Conservation (phyloP, 768 basidiomycete species). For the Amanita rimosa region DNA sequence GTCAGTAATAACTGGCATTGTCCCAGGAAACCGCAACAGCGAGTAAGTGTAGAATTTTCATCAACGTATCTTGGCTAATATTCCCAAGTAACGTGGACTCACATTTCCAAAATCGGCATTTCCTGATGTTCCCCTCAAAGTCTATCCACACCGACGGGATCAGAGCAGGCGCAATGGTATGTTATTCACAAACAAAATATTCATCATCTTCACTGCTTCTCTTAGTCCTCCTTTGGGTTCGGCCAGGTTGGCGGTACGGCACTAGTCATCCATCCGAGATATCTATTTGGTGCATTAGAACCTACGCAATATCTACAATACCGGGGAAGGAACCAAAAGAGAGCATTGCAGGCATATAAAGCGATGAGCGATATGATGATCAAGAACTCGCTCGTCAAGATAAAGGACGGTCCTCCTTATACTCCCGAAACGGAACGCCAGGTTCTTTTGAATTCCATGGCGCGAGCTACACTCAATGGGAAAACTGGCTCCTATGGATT, state of each 20-base stretch:
- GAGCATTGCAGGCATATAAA: conserved; percentile 69
- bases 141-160: conserved; percentile 92
- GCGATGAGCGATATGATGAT: conserved; percentile 96
- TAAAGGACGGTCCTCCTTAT: conserved; percentile 93
- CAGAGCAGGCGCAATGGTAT: conserved; percentile 75
- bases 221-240: conserved; percentile 89
- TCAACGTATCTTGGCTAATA: background rate
- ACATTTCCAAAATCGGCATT: conserved; percentile 78
- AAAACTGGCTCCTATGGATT: conserved; percentile 87
- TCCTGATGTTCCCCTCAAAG: conserved; percentile 96
- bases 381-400: conserved; percentile 82
- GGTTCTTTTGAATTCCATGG: conserved; percentile 87
- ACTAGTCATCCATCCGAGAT: conserved; percentile 82
- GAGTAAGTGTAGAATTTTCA: conserved; percentile 49
- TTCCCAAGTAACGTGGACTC: conserved; percentile 78
- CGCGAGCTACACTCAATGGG: conserved; percentile 67
- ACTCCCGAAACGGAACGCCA: conserved; percentile 72
- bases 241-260: conserved; percentile 96
- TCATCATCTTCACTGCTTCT: background rate
- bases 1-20: conserved; percentile 70
- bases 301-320: conserved; percentile 74
- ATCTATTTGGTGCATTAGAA: conserved; percentile 77
- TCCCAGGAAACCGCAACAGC: conserved; percentile 94
- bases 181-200: conserved; percentile 11
- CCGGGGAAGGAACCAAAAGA: conserved; percentile 51